A percentile compares a stretch with the other conserved stretches of the same genome.
Evolutionary conservation across 2,329 filamentous ascomycete species (phyloP).

Genomic region (Colletotrichum costaricense): DNA sequence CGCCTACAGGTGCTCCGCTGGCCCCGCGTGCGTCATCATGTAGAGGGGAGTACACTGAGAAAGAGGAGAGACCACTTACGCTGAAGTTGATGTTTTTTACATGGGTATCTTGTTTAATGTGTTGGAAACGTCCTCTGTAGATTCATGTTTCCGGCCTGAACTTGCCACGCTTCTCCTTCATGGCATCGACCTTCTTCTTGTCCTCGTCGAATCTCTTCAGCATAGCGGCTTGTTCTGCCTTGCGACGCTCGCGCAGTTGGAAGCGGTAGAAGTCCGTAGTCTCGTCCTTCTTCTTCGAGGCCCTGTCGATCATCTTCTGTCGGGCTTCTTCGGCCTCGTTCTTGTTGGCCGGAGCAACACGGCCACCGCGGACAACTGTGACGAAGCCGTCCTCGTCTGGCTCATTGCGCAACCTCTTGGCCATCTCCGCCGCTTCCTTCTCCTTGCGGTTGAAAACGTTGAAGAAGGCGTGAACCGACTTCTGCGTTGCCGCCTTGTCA

Average conservation of each 20-base stretch:
- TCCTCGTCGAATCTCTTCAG: constrained; percentile 81
- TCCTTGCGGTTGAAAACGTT: constrained; percentile 79
- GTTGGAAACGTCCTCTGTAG: background rate
- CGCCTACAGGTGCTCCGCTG: constrained; percentile 51
- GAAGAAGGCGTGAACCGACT: constrained; percentile 87
- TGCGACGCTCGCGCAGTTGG: constrained; percentile 82
- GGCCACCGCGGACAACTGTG: constrained; percentile 85
- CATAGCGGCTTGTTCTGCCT: constrained; percentile 77
- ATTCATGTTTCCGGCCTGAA: constrained; percentile 64
- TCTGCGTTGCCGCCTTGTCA: constrained; percentile 72
- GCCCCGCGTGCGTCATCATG: constrained; percentile 67
- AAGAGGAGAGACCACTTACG: constrained; percentile 32
- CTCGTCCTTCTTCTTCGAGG: constrained; percentile 70
- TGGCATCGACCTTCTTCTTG: constrained; percentile 75
- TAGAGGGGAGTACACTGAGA: constrained; percentile 30
- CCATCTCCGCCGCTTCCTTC: constrained; percentile 71
- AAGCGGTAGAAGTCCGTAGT: constrained; percentile 85
- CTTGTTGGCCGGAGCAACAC: constrained; percentile 77
- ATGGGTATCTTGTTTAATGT: constrained; percentile 25
- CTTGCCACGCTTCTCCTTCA: constrained; percentile 75
- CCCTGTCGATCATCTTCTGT: constrained; percentile 71
- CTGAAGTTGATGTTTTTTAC: constrained; percentile 24
- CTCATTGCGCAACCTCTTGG: constrained; percentile 75
- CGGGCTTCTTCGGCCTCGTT: constrained; percentile 75
- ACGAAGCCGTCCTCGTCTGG: constrained; percentile 97